Evolutionary conservation across 129 eudicot species (phyloP).

Genomic region (Heracleum sosnowskyi): DNA sequence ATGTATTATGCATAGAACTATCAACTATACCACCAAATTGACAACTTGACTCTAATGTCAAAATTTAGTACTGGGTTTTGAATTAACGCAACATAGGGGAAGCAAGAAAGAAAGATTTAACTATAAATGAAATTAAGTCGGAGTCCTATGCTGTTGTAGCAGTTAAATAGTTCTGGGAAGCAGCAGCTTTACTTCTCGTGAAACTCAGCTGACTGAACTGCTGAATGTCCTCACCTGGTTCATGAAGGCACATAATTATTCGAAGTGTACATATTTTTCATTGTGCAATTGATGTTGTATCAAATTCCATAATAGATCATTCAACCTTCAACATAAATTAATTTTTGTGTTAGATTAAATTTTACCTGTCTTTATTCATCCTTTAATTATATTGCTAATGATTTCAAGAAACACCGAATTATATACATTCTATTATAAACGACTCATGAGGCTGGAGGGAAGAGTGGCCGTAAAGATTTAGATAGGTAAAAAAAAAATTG

Average conservation of each 20-base stretch:
- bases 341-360: not conserved
- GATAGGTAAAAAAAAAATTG: no score
- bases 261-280: not conserved
- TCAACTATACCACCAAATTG: not conserved
- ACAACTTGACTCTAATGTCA: not conserved
- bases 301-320: no score
- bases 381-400: no score
- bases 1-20: slow-evolving; percentile 42
- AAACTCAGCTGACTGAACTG: not conserved
- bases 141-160: not conserved
- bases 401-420: no score
- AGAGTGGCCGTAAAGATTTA: no score
- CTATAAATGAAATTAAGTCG: not conserved
- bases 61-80: not conserved
- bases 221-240: not conserved
- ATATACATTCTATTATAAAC: no score
- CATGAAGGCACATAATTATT: not conserved
- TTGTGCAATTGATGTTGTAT: not conserved
- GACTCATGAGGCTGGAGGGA: no score
- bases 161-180: not conserved
- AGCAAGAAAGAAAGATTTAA: not conserved
- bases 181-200: not conserved
- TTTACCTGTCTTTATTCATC: not conserved
- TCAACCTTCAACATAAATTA: not conserved
- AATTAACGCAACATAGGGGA: not conserved